Conservation (phyloP, 2,329 filamentous ascomycete genomes). For the Calonectria pseudoreteaudii region DNA sequence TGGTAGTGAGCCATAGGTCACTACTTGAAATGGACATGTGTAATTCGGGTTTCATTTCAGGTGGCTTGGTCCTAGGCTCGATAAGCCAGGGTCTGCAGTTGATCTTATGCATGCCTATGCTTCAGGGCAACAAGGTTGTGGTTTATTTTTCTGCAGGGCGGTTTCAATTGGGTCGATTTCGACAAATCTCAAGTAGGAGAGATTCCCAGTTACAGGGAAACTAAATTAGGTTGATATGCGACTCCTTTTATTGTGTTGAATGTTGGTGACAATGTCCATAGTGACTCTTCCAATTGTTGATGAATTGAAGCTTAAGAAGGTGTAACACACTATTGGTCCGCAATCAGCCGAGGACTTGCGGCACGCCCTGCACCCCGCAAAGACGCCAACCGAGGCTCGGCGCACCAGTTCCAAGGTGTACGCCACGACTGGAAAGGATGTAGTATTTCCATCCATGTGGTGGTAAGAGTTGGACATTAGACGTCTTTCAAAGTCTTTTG, state of each 20-base stretch:
- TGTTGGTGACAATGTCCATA: background rate
- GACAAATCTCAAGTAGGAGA: background rate
- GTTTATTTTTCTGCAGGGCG: background rate
- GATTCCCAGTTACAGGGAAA: background rate
- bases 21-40: background rate
- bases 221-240: background rate
- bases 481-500: background rate
- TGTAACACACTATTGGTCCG: conserved; percentile 37
- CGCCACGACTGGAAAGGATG: background rate
- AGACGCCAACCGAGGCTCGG: conserved; percentile 32
- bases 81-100: background rate
- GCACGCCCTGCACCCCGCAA: conserved; percentile 28
- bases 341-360: conserved; percentile 2
- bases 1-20: conserved; percentile 28
- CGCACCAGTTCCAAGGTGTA: background rate
- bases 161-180: background rate
- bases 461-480: background rate
- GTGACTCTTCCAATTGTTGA: background rate
- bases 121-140: background rate
- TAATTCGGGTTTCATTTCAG: background rate
- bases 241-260: background rate
- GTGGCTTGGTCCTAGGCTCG: too few relatives aligned
- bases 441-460: background rate
- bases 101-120: background rate
- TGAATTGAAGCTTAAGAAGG: background rate